Conservation (phyloP, 2,329 filamentous ascomycete species). For the Myriosclerotinia duriaeana region DNA sequence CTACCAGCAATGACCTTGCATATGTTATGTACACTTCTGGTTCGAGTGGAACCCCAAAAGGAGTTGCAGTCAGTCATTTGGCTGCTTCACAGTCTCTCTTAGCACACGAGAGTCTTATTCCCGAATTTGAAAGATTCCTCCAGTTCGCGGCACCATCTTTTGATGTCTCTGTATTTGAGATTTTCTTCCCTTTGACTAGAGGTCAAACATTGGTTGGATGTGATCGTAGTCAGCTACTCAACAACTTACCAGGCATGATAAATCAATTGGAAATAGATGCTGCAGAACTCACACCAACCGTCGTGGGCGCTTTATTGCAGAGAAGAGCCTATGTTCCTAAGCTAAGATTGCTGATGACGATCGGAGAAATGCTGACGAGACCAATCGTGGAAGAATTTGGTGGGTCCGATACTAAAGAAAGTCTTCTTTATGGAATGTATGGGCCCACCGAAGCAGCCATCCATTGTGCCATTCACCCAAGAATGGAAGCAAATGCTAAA, state of each 20-base stretch:
- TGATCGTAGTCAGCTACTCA: constrained; percentile 66
- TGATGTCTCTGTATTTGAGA: constrained; percentile 92
- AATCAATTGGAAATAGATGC: constrained; percentile 70
- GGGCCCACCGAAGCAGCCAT: constrained; percentile 91
- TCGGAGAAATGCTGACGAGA: constrained; percentile 87
- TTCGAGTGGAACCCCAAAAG: constrained; percentile 86
- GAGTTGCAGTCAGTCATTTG: constrained; percentile 76
- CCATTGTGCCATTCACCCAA: constrained; percentile 76
- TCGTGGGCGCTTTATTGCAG: constrained; percentile 73
- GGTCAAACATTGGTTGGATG: constrained; percentile 72
- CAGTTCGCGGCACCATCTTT: constrained; percentile 93
- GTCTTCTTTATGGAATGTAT: constrained; percentile 89
- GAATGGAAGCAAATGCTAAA: constrained; percentile 55
- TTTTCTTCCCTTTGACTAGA: constrained; percentile 81
- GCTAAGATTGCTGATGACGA: constrained; percentile 74
- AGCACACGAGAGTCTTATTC: constrained; percentile 77
- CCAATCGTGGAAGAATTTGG: constrained; percentile 80
- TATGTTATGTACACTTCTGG: constrained; percentile 96
- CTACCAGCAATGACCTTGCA: constrained; percentile 51
- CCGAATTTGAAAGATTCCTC: constrained; percentile 73
- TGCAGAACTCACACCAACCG: constrained; percentile 85
- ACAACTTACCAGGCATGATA: constrained; percentile 70
- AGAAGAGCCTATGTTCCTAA: constrained; percentile 65
- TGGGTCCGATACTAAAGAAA: constrained; percentile 43
- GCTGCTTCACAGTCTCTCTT: constrained; percentile 80